Conservation (phyloP, 257 asterid genomes). For the Ligustrum vulgare region DNA sequence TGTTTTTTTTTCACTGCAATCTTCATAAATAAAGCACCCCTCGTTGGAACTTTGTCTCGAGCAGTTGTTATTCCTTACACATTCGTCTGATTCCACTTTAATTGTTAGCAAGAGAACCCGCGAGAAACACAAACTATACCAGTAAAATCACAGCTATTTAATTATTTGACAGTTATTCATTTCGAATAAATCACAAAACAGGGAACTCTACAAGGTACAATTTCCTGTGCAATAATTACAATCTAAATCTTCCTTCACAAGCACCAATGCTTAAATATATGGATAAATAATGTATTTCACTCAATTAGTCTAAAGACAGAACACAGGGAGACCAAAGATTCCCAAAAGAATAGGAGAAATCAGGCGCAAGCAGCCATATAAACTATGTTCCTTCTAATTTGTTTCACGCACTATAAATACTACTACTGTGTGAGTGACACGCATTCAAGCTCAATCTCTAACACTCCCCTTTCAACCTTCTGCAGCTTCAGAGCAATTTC, state of each 20-base stretch:
- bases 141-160: neutral
- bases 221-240: too few relatives aligned
- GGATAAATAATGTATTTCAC: neutral
- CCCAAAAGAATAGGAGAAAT: neutral
- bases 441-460: constrained; percentile 91
- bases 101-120: too few relatives aligned
- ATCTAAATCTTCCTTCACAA: too few relatives aligned
- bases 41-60: too few relatives aligned
- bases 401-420: constrained; percentile 21
- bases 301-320: neutral
- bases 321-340: neutral
- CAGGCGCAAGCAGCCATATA: neutral
- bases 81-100: too few relatives aligned
- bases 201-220: neutral
- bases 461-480: constrained; percentile 78
- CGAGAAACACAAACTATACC: too few relatives aligned
- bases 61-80: too few relatives aligned
- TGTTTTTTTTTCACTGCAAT: too few relatives aligned
- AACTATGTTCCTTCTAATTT: neutral
- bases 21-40: too few relatives aligned
- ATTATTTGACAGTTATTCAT: neutral
- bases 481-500: constrained; percentile 68
- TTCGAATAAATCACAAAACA: neutral
- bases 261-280: neutral
- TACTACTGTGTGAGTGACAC: constrained; percentile 77